Base-by-base conservation (phyloP, 768 basidiomycete species). In the Amyloporia xantha region DNA sequence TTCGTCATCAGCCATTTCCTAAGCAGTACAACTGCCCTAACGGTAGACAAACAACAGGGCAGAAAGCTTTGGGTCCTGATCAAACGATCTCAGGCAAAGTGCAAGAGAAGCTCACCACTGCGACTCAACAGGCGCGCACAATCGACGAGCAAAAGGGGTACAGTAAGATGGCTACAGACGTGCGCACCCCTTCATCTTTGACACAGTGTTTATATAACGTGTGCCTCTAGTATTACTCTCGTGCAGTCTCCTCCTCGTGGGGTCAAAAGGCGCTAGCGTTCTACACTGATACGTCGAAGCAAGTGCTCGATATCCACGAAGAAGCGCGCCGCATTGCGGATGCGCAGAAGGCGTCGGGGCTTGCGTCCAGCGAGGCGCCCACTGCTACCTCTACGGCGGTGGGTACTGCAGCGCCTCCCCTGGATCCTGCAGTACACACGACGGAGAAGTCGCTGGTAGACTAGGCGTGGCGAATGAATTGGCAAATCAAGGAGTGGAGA, bases 261-360 rank as follows among this genome's bases (percentile, higher is more conserved):
- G 93, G 92, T 10, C 77, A 83, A 69, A 82, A 79, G 59, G 88
- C 96, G 50, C 67, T 71, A 24, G 59, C 68, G 1, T 97, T 96
- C 72, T 97, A 96, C 72, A 95, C 94, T 12, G 68, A 69, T 38
- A 94, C 91, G 6, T 75, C 83, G 17, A 97, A 96, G 71, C 89
- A 94, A 66, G 83, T 91, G 23, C 59, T 77, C 17, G 93, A 97
- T 62, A 93, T 97, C 41, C 93, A 96, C 62, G 90, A 93, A 60
- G 94, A 97, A 67, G 94, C 94, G 2, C 71, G 74, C 51, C 81
- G 94, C 25, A 90, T 97, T 59, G 80, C 82, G 23, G 76, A 74
- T 23, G 65, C 71, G 48, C 76, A 86, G 55, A 83, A 86, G 59
- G 49, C 63, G 23, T 17, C 47, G 11, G 46, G 48, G 20, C 39